Conservation (phyloP, 2,329 filamentous ascomycete genomes). For the Colletotrichum ledebouriae region DNA sequence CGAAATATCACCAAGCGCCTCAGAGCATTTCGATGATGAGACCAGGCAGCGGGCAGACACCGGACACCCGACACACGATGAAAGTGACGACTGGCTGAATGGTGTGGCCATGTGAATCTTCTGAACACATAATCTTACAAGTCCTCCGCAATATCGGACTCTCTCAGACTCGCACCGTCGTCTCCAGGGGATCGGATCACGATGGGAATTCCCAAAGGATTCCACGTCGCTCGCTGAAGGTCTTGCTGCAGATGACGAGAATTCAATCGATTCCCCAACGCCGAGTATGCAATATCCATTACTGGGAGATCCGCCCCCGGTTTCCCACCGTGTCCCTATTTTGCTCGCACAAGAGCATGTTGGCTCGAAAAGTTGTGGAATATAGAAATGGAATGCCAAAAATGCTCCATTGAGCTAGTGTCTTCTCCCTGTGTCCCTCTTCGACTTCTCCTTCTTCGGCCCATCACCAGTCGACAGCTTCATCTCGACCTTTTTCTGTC, state of each 20-base stretch:
- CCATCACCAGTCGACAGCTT: slow-evolving; percentile 58
- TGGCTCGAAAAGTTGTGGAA: neutral
- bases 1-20: too few species aligned
- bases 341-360: slow-evolving; percentile 13
- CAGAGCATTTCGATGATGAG: too few species aligned
- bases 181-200: neutral
- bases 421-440: neutral
- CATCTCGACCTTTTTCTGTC: slow-evolving; percentile 73
- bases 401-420: slow-evolving; percentile 21
- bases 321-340: slow-evolving; percentile 25
- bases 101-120: slow-evolving; percentile 10
- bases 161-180: slow-evolving; percentile 6
- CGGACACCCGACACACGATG: neutral
- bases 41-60: too few species aligned
- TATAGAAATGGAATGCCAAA: slow-evolving; percentile 22
- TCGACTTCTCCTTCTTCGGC: slow-evolving; percentile 18
- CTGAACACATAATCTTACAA: slow-evolving; percentile 25
- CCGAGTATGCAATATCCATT: slow-evolving; percentile 40
- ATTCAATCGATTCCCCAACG: slow-evolving; percentile 35
- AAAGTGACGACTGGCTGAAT: neutral
- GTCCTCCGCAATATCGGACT: slow-evolving; percentile 28
- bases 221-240: neutral
- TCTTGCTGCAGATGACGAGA: slow-evolving; percentile 15
- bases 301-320: slow-evolving; percentile 26
- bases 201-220: neutral